Conservation (phyloP, 371 early-diverging fungal genomes). For the Coemansia sp. region DNA sequence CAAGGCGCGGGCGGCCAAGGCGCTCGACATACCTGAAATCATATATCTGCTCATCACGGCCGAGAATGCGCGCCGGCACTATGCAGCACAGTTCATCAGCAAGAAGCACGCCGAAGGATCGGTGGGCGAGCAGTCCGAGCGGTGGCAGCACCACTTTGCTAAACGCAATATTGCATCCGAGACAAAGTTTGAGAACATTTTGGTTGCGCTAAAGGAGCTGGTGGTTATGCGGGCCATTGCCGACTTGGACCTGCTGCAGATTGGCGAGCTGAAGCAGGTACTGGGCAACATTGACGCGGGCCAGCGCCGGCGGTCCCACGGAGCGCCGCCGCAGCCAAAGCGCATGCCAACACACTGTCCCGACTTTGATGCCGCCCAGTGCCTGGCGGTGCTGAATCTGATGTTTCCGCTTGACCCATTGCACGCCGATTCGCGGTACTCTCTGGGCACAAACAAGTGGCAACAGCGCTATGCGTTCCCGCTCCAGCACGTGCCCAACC, state of each 20-base stretch:
- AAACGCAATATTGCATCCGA: constrained; percentile 44
- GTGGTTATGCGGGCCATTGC: constrained; percentile 30
- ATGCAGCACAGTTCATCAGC: constrained; percentile 11
- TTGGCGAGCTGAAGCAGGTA: constrained; percentile 20
- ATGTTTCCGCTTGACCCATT: constrained; percentile 39
- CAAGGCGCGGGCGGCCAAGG: background rate
- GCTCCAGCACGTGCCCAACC: constrained; percentile 35
- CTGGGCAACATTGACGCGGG: background rate
- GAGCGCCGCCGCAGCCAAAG: background rate
- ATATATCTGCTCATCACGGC: constrained; percentile 28
- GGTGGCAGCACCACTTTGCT: constrained; percentile 44
- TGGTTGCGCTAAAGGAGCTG: constrained; percentile 45
- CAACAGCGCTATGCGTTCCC: constrained; percentile 33
- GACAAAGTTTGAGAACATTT: constrained; percentile 41
- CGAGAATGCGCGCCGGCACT: constrained; percentile 39
- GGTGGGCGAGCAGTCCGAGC: constrained; percentile 43
- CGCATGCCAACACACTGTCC: background rate
- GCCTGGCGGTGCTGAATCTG: constrained; percentile 36
- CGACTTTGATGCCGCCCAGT: constrained; percentile 21
- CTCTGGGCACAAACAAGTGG: constrained; percentile 9
- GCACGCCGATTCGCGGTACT: background rate
- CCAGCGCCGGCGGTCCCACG: background rate
- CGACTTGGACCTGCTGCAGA: constrained; percentile 1
- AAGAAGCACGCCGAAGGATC: constrained; percentile 28
- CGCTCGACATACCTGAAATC: constrained; percentile 22